Conservation (phyloP, 75 land plant genomes). For the Pinus tabuliformis region DNA sequence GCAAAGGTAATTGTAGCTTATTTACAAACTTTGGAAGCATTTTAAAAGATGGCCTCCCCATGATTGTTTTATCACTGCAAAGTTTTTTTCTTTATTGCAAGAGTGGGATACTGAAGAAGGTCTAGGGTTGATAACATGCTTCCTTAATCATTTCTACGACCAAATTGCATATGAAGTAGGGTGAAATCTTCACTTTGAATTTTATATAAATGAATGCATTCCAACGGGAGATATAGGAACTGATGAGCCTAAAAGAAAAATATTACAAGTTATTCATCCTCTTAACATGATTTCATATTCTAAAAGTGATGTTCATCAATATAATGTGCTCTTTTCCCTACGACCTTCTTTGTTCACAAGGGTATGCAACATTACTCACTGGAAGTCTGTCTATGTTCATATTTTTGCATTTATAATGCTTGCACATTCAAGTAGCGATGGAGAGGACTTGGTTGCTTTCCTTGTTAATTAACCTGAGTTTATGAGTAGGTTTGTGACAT, state of each 20-base stretch:
- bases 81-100: too few relatives aligned
- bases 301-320: constrained; percentile 24
- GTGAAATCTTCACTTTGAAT: constrained; percentile 39
- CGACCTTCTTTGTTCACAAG: constrained; percentile 35
- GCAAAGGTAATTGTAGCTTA: too few relatives aligned
- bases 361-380: constrained; percentile 26
- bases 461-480: constrained; percentile 47
- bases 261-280: constrained; percentile 33
- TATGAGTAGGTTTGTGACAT: constrained; percentile 34
- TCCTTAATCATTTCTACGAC: constrained; percentile 29
- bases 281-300: constrained; percentile 16
- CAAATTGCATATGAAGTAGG: constrained; percentile 24
- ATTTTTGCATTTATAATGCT: constrained; percentile 35
- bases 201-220: constrained; percentile 21
- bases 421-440: constrained; percentile 38
- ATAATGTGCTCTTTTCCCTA: constrained; percentile 30
- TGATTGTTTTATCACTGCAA: too few relatives aligned
- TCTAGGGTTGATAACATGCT: constrained; percentile 37
- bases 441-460: constrained; percentile 38
- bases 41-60: too few relatives aligned
- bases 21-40: too few relatives aligned
- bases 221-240: background rate
- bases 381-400: constrained; percentile 30
- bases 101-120: constrained; percentile 13
- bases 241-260: background rate